These are phyloP conservation scores for Fusarium nisikadoi DNA, from an alignment of 2,329 filamentous ascomycete species.

Conservation along the genomic window DNA sequence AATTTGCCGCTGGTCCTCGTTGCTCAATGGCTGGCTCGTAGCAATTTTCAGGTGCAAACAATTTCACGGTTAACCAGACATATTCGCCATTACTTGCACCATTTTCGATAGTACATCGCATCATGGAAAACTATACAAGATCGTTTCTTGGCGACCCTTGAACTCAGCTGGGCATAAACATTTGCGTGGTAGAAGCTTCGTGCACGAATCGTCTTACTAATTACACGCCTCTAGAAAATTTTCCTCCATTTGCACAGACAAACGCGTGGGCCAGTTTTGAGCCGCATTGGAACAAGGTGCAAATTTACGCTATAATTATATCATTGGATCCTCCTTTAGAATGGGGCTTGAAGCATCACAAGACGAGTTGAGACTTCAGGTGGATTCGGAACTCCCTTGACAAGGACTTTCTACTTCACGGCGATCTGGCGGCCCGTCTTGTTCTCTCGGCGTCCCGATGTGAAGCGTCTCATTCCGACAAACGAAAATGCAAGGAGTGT, in stretches of 20 bases:
- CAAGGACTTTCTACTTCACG: constrained; percentile 29
- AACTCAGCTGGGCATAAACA: constrained; percentile 10
- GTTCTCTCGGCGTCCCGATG: constrained; percentile 20
- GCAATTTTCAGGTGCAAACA: background rate
- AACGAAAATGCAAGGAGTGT: constrained; percentile 18
- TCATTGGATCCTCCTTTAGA: constrained; percentile 38
- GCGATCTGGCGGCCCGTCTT: constrained; percentile 22
- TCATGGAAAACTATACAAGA: constrained; percentile 1
- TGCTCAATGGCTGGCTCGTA: constrained; percentile 9
- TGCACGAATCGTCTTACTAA: constrained; percentile 20
- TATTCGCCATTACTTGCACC: constrained; percentile 28
- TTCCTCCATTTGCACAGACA: constrained; percentile 16
- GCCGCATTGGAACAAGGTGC: constrained; percentile 41
- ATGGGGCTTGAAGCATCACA: constrained; percentile 39
- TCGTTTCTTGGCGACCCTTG: constrained; percentile 27
- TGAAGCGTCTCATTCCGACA: constrained; percentile 34
- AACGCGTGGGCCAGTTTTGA: constrained; percentile 33
- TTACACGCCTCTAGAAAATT: constrained; percentile 22
- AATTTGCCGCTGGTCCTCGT: constrained; percentile 2
- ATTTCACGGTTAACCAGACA: background rate
- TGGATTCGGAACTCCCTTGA: constrained; percentile 29
- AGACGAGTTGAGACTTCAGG: constrained; percentile 35
- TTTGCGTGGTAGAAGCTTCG: background rate
- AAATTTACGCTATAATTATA: constrained; percentile 46
- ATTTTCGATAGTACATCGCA: constrained; percentile 11